A percentile compares a stretch with the other conserved stretches of the same genome.
phyloP scores from a whole-genome alignment of 441 rosid species.

The Eruca vesicaria region DNA sequence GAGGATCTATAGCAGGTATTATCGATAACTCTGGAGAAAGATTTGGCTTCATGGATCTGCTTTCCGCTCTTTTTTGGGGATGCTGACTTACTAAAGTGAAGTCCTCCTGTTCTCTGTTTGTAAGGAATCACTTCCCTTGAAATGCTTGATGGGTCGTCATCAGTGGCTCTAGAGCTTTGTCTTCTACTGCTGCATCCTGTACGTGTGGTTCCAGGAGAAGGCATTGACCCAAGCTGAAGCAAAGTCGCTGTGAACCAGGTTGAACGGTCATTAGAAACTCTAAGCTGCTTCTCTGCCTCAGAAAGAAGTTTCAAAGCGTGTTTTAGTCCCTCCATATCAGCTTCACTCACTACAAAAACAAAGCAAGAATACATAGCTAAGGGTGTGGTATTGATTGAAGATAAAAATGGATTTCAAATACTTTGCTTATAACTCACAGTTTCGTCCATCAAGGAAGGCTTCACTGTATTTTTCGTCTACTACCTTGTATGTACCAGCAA shows the following conservation, averaged over 20 bases:
- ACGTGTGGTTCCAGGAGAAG: constrained; percentile 73
- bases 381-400: background rate
- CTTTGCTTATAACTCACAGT: constrained; percentile 57
- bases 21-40: constrained; percentile 35
- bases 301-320: constrained; percentile 96
- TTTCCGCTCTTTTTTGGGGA: constrained; percentile 57
- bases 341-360: constrained; percentile 67
- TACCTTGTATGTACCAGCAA: constrained; percentile 79
- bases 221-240: constrained; percentile 87
- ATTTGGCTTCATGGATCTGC: constrained; percentile 44
- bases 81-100: constrained; percentile 48
- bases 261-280: constrained; percentile 88
- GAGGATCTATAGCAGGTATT: constrained; percentile 44
- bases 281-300: constrained; percentile 90
- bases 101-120: constrained; percentile 54
- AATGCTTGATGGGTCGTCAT: constrained; percentile 74
- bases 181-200: constrained; percentile 41
- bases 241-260: constrained; percentile 98
- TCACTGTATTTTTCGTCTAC: constrained; percentile 48
- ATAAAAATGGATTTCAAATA: background rate
- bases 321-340: constrained; percentile 82
- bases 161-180: constrained; percentile 20
- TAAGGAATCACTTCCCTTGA: constrained; percentile 60
- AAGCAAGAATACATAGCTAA: constrained; percentile 26
- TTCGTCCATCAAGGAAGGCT: constrained; percentile 58